phyloP scores from a whole-genome alignment of 2,329 filamentous ascomycete species.

The Fonsecaea nubica region DNA sequence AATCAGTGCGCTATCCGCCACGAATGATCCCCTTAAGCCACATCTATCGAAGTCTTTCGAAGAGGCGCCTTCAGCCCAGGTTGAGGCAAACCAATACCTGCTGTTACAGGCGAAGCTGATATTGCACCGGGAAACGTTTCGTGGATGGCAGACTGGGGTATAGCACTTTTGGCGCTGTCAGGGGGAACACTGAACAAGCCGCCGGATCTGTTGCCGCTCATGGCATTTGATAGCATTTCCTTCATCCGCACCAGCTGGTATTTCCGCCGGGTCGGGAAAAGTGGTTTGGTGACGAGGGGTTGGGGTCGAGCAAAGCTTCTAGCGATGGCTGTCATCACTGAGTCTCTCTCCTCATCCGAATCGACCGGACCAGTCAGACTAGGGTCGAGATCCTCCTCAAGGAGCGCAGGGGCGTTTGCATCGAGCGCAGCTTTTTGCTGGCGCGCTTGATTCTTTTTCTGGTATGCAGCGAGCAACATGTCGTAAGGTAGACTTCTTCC shows the following conservation, averaged over 20 bases:
- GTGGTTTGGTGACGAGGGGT: slow-evolving; percentile 72
- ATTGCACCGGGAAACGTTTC: slow-evolving; percentile 33
- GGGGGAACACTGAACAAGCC: slow-evolving; percentile 48
- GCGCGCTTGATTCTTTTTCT: slow-evolving; percentile 98
- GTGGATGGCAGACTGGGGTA: slow-evolving; percentile 32
- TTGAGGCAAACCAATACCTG: slow-evolving; percentile 29
- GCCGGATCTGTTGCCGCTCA: slow-evolving; percentile 58
- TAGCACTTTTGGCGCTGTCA: slow-evolving; percentile 32
- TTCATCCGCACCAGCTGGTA: slow-evolving; percentile 69
- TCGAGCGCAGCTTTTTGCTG: slow-evolving; percentile 96
- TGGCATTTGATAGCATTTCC: slow-evolving; percentile 66
- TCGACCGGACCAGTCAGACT: slow-evolving; percentile 69
- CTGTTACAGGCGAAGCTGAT: slow-evolving; percentile 31
- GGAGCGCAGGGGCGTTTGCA: slow-evolving; percentile 77
- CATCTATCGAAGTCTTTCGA: slow-evolving; percentile 36
- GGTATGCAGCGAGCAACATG: slow-evolving; percentile 84
- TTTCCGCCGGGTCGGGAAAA: slow-evolving; percentile 58
- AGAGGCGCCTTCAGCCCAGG: slow-evolving; percentile 29
- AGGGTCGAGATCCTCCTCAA: slow-evolving; percentile 51
- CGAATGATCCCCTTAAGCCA: slow-evolving; percentile 20
- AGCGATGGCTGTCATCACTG: slow-evolving; percentile 80
- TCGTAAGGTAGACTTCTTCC: slow-evolving; percentile 89
- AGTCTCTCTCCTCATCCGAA: slow-evolving; percentile 90
- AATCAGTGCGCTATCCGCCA: neutral
- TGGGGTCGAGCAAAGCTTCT: slow-evolving; percentile 71